These are phyloP conservation scores for Calonectria hongkongensis DNA, from an alignment of 2,329 filamentous ascomycete species.

Conservation along the genomic window DNA sequence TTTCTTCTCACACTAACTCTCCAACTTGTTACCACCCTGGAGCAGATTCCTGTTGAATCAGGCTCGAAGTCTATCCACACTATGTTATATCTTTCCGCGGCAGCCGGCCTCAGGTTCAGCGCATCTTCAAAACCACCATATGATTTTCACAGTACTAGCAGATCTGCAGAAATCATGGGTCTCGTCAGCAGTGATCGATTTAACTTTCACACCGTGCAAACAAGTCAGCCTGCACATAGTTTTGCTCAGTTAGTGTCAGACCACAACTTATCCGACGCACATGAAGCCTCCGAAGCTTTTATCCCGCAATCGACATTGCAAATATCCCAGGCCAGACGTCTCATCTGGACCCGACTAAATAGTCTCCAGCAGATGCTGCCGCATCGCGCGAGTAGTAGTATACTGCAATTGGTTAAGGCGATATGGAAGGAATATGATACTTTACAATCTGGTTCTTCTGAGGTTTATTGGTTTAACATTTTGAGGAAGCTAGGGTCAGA, in stretches of 20 bases:
- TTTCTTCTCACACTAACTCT: background rate
- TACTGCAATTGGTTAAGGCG: background rate
- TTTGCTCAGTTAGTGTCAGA: no score
- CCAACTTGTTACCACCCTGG: background rate
- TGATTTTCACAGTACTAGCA: background rate
- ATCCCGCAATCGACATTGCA: background rate
- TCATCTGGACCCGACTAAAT: background rate
- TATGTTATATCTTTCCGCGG: background rate
- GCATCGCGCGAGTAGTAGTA: background rate
- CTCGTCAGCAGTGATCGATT: background rate
- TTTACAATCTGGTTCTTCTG: background rate
- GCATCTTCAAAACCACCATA: background rate
- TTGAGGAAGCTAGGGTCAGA: background rate
- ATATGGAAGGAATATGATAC: background rate
- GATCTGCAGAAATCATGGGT: no score
- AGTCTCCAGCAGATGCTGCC: background rate
- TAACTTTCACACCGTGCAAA: background rate
- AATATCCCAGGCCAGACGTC: background rate
- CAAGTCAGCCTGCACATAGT: background rate
- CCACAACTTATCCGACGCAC: no score
- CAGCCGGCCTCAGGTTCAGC: background rate
- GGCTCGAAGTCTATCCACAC: background rate
- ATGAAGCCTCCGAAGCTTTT: background rate
- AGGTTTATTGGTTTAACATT: background rate
- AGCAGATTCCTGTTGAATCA: background rate